These are phyloP conservation scores for Lathyrus aphaca DNA, from an alignment of 306 rosid species.

Conservation along the genomic window DNA sequence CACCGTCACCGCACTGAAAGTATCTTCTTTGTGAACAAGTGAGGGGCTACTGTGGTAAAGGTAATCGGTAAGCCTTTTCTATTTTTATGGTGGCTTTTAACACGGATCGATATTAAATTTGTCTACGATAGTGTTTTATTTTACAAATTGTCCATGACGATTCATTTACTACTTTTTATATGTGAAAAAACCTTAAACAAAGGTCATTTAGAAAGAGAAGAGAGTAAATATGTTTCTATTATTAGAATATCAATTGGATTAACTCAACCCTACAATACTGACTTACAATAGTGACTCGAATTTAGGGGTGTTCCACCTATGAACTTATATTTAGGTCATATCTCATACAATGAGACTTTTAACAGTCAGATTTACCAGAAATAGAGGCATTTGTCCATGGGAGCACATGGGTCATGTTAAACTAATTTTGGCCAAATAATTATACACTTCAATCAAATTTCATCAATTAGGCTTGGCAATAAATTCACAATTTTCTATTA, in stretches of 20 bases:
- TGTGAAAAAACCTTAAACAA: neutral
- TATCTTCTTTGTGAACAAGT: neutral
- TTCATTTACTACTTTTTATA: neutral
- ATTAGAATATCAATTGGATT: neutral
- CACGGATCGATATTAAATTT: neutral
- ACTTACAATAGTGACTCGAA: neutral
- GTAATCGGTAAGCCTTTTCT: neutral
- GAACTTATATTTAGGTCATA: neutral
- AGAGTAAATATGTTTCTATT: neutral
- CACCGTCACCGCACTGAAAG: neutral
- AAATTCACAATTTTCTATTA: neutral
- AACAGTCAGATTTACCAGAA: neutral
- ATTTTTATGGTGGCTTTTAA: neutral
- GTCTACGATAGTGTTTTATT: neutral
- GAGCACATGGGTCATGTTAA: neutral
- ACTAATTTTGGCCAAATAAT: neutral
- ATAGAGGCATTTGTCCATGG: neutral
- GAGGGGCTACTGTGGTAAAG: slow-evolving; percentile 3
- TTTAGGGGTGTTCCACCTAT: neutral
- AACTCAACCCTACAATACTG: neutral
- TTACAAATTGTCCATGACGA: neutral
- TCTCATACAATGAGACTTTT: neutral
- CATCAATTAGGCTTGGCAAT: neutral
- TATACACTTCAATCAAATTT: neutral
- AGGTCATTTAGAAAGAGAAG: neutral